Percentiles rank a stretch among this genome's conserved stretches.
phyloP scores from a whole-genome alignment of 2,329 filamentous ascomycete genomes.

The Arthrocladium fulminans region DNA sequence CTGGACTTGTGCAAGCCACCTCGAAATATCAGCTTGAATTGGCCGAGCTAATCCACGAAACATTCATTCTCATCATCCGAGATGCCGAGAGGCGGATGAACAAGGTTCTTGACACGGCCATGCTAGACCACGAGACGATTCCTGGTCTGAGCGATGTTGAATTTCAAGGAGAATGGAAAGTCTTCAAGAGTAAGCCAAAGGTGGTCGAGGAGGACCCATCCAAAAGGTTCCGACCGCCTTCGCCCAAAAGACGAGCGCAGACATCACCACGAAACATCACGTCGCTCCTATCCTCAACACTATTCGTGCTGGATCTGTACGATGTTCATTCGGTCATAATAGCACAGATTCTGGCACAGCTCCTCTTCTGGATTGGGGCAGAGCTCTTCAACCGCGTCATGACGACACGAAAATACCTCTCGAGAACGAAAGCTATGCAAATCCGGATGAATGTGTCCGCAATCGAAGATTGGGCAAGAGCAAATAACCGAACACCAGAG shows the following conservation, averaged over 20 bases:
- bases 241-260: constrained; percentile 85
- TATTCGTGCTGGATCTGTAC: constrained; percentile 97
- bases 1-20: constrained; percentile 69
- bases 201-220: constrained; percentile 80
- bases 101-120: constrained; percentile 84
- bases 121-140: constrained; percentile 97
- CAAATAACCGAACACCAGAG: constrained; percentile 87
- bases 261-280: constrained; percentile 91
- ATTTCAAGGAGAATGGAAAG: constrained; percentile 97
- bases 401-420: constrained; percentile 88
- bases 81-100: constrained; percentile 94
- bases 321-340: constrained; percentile 97
- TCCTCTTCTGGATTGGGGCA: constrained; percentile 91
- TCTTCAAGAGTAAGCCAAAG: constrained; percentile 85
- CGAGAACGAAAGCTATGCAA: constrained; percentile 97
- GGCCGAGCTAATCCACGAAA: constrained; percentile 92
- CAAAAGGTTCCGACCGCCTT: constrained; percentile 84
- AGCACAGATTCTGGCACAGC: constrained; percentile 79
- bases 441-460: constrained; percentile 98
- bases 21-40: constrained; percentile 86
- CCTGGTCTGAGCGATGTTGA: constrained; percentile 93
- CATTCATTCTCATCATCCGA: constrained; percentile 93
- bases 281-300: constrained; percentile 84
- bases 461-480: constrained; percentile 89
- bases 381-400: constrained; percentile 98